Evolutionary conservation across 2,329 filamentous ascomycete species (phyloP).

Genomic region (Elsinoe fawcettii): DNA sequence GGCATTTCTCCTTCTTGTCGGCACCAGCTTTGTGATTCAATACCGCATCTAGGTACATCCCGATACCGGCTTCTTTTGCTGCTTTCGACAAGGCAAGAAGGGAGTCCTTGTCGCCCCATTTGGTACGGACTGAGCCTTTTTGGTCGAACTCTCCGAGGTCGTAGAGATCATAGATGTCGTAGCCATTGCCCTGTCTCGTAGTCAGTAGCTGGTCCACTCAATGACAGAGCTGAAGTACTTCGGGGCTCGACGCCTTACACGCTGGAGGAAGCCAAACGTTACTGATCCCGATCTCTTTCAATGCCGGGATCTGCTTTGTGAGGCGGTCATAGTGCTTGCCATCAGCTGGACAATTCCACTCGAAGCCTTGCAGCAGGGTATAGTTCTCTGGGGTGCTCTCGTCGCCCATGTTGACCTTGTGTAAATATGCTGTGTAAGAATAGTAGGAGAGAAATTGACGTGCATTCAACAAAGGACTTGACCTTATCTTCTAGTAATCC

Average conservation of each 20-base stretch:
- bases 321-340: conserved; percentile 56
- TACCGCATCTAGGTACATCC: conserved; percentile 62
- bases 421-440: not conserved
- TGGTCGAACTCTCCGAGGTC: conserved; percentile 68
- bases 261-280: conserved; percentile 60
- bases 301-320: conserved; percentile 41
- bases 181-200: conserved; percentile 53
- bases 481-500: not conserved
- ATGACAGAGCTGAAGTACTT: conserved; percentile 9
- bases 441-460: not conserved
- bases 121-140: conserved; percentile 55
- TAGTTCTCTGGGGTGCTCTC: conserved; percentile 23
- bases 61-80: conserved; percentile 48
- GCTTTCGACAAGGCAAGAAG: conserved; percentile 45
- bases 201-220: not conserved
- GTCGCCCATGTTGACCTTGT: conserved; percentile 17
- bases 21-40: conserved; percentile 64
- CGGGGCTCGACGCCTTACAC: conserved; percentile 57
- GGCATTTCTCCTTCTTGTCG: conserved; percentile 55
- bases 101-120: conserved; percentile 61
- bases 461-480: not conserved
- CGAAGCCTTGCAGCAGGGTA: conserved; percentile 60
- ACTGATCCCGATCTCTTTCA: conserved; percentile 52
- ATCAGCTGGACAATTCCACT: conserved; percentile 61
- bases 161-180: conserved; percentile 55